Percentiles rank a stretch among this genome's conserved stretches.
Conservation (phyloP, 148 eudicot species). For the Fagopyrum esculentum region DNA sequence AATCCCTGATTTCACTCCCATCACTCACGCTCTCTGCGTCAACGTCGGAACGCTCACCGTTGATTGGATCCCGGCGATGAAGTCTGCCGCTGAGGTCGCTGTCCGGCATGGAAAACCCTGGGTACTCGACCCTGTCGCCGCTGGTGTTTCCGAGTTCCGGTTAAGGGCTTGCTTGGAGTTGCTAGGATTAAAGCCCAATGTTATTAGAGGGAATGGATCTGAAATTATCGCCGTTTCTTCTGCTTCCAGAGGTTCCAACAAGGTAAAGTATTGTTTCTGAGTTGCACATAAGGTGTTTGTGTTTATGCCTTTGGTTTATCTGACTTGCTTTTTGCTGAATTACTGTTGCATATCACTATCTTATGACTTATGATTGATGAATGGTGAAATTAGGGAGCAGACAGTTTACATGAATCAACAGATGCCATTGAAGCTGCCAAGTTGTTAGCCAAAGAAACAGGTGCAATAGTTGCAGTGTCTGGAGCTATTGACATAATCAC, state of each 20-base stretch:
- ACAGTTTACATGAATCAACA: constrained; percentile 54
- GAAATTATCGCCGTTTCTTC: constrained; percentile 66
- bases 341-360: too few species aligned
- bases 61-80: constrained; percentile 64
- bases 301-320: too few species aligned
- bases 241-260: constrained; percentile 9
- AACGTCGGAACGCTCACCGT: constrained; percentile 69
- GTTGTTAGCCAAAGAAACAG: constrained; percentile 47
- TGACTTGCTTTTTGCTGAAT: not conserved
- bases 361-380: too few species aligned
- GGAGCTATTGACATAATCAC: constrained; percentile 78
- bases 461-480: constrained; percentile 60
- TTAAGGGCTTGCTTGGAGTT: constrained; percentile 40
- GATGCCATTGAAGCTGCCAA: constrained; percentile 86
- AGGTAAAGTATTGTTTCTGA: too few species aligned
- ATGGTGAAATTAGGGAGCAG: constrained; percentile 84
- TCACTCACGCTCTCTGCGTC: constrained; percentile 39
- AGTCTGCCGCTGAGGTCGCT: constrained; percentile 47
- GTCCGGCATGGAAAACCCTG: constrained; percentile 37
- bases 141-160: constrained; percentile 64
- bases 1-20: constrained; percentile 66
- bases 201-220: constrained; percentile 70
- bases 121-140: constrained; percentile 95
- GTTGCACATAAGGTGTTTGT: too few species aligned
- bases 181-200: too few species aligned